phyloP scores from a whole-genome alignment of 2,329 filamentous ascomycete species.

The Hypoxylon sp. region DNA sequence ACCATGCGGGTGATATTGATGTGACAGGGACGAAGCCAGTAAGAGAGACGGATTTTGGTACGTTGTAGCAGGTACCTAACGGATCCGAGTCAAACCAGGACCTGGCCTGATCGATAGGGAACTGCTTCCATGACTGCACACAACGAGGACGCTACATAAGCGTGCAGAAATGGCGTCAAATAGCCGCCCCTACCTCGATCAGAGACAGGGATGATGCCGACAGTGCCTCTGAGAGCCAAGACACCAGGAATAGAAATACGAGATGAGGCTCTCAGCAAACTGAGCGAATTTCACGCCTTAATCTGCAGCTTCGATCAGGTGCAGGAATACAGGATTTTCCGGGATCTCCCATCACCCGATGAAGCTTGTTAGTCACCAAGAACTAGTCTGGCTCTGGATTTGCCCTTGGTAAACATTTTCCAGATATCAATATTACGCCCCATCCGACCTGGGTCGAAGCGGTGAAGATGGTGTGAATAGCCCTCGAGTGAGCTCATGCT shows the following conservation, averaged over 20 bases:
- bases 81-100: constrained; percentile 15
- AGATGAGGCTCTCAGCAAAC: constrained; percentile 35
- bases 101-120: constrained; percentile 22
- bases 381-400: constrained; percentile 1
- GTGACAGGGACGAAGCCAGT: constrained; percentile 6
- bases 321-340: constrained; percentile 25
- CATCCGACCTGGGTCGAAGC: constrained; percentile 12
- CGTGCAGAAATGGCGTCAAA: constrained; percentile 34
- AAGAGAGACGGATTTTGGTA: constrained; percentile 10
- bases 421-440: too few relatives aligned
- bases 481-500: constrained; percentile 5
- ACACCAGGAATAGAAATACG: constrained; percentile 32
- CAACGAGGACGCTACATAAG: constrained; percentile 25
- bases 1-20: constrained; percentile 5
- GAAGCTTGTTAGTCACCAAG: constrained; percentile 1
- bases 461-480: constrained; percentile 10
- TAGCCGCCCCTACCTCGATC: constrained; percentile 22
- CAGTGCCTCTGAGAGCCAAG: constrained; percentile 26
- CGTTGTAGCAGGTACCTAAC: constrained; percentile 11
- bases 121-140: constrained; percentile 14
- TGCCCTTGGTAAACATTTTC: neutral
- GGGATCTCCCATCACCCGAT: constrained; percentile 16
- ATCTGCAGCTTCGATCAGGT: constrained; percentile 20
- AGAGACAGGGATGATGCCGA: constrained; percentile 25
- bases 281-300: constrained; percentile 10